Evolutionary conservation across 495 filamentous ascomycete species (phyloP), one percentile per base, ranked within the genome.

Genomic region (Cladorrhinum samala): DNA sequence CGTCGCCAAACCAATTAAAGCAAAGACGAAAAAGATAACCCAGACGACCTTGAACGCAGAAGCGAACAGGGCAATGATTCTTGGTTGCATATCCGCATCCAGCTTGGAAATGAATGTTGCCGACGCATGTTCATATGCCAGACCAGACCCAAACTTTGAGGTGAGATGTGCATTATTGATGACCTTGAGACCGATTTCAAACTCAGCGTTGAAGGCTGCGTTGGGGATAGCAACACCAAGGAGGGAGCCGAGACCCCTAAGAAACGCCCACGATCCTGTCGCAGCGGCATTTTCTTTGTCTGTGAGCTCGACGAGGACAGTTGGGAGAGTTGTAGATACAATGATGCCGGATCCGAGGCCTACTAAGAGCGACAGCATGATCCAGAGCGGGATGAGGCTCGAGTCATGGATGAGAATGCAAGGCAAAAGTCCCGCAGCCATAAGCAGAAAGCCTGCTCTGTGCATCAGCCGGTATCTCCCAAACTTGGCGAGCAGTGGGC

Each of bases 191-290:
- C 46, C 17, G 14, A 25, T 16, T 6, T 54, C 19, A 18, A 72
- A 69, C 14, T 55, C 61, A 43, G 61, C 67, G 63, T 81, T 81
- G 68, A 82, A 82, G 0, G 77, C 68, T 0, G 70, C 65, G 3
- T 68, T 64, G 1, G 78, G 75, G 18, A 81, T 61, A 3, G 74
- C 60, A 0, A 76, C 65, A 0, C 76, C 78, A 69, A 77, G 75
- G 6, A 80, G 65, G 13, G 55, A 56, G 0, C 78, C 79, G 16
- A 78, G 72, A 7, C 56, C 68, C 0, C 78, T 64, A 0, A 79
- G 45, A 46, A 81, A 81, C 0, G 68, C 60, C 61, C 63, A 82
- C 0, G 69, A 71, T 0, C 54, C 72, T 0, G 75, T 78, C 0
- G 72, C 67, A 0, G 62, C 53, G 0, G 75, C 77, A 2, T 60